Evolutionary conservation across 306 rosid species (phyloP), one percentile per base, ranked within the genome.

Genomic region (Lathyrus oleraceus): DNA sequence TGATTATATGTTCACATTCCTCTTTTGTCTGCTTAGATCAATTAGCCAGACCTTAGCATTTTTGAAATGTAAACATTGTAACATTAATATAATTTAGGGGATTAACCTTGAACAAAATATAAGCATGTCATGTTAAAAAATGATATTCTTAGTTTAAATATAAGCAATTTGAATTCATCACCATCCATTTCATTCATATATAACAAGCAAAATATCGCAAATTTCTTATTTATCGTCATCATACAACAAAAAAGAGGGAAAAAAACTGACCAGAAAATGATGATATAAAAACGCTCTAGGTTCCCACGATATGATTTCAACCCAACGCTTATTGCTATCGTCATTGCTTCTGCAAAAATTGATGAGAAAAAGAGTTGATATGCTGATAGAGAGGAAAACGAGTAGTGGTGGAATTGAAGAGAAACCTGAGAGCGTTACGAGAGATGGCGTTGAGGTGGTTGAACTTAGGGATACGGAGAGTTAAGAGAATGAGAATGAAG

Each of bases 251-350:
- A 28, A 28, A 28, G 5, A 1, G 8, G 8, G 4, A 0, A 21
- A 2, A 3, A 12, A 28, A 66, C 79, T 80, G 17, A 94, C 96
- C 87, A 91, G 83, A 81, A 95, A 89, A 65, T 95, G 87, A 61
- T 95, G 99, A 83, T 87, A 89, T 23, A 95, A 28, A 68, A 89
- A 86, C 17, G 99, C 97, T 83, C 97, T 80, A 52, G 99, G 99
- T 85, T 91, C 92, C 99, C 97, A 95, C 0, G 97, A 91, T 76
- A 95, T 61, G 28, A 87, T 52, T 78, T 95, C 96, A 44, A 86
- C 91, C 99, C 95, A 95, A 20, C 58, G 71, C 43, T 89, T 87
- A 61, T 70, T 70, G 6, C 14, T 52, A n/a, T 27, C 17, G 8
- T 32, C 76, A 5, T 72, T 30, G 21, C 2, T 74, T 16, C 87